These are phyloP conservation scores for Neurospora tetrasperma DNA, from an alignment of 495 filamentous ascomycete genomes.

Conservation along the genomic window DNA sequence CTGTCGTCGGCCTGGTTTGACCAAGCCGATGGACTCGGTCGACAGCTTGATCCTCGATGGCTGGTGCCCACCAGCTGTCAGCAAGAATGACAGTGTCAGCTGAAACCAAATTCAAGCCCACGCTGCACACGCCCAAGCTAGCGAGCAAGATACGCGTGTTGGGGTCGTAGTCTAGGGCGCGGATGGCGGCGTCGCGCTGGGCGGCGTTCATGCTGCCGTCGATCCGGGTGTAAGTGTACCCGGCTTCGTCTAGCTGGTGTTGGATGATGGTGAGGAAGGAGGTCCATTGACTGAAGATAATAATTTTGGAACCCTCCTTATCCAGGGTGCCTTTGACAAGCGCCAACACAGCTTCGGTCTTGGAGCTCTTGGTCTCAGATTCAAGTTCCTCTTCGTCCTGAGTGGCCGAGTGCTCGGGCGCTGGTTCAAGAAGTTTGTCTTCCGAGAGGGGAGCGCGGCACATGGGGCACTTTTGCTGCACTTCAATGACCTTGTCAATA, in stretches of 20 bases:
- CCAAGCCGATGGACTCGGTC: conserved; percentile 85
- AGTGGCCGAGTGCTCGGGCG: conserved; percentile 37
- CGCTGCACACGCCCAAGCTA: conserved; percentile 69
- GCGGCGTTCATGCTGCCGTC: conserved; percentile 69
- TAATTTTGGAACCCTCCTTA: conserved; percentile 63
- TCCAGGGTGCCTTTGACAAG: conserved; percentile 65
- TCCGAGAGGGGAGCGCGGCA: conserved; percentile 65
- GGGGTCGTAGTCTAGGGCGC: conserved; percentile 54
- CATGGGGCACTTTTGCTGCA: conserved; percentile 78
- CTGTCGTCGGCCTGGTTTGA: conserved; percentile 65
- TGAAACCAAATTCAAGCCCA: conserved; percentile 81
- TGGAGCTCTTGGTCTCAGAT: conserved; percentile 59
- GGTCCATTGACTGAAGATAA: conserved; percentile 93
- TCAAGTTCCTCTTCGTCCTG: conserved; percentile 43
- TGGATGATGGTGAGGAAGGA: conserved; percentile 75
- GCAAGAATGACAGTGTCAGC: conserved; percentile 79
- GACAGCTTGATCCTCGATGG: conserved; percentile 88
- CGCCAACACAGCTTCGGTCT: conserved; percentile 71
- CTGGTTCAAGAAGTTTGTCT: conserved; percentile 53
- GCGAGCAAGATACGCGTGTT: conserved; percentile 72
- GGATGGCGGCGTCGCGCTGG: conserved; percentile 59
- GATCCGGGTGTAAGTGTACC: conserved; percentile 61
- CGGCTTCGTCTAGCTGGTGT: conserved; percentile 50
- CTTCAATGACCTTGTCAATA: conserved; percentile 68
- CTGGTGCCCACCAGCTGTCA: conserved; percentile 87